A percentile compares a stretch with the other conserved stretches of the same genome.
Conservation (phyloP, 768 basidiomycete genomes). For the Podaxis sp. region DNA sequence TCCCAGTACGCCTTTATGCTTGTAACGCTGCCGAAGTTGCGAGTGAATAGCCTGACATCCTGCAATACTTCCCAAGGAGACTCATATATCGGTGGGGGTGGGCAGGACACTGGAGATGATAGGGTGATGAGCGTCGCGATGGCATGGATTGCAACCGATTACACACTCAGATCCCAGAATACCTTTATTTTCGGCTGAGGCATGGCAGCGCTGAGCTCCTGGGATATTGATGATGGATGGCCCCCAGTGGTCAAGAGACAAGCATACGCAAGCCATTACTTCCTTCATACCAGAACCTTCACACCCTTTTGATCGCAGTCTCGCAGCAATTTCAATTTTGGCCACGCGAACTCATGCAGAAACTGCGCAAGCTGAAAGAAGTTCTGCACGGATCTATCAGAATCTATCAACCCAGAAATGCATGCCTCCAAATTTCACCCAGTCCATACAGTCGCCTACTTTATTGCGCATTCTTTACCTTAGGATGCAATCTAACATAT, state of each 20-base stretch:
- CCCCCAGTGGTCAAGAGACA: no score
- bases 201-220: neutral
- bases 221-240: no score
- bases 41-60: neutral
- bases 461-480: neutral
- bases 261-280: no score
- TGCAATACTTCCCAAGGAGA: constrained; percentile 7
- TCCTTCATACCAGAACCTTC: no score
- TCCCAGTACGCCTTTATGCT: constrained; percentile 13
- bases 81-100: neutral
- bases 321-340: no score
- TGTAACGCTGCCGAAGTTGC: constrained; percentile 3
- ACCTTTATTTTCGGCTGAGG: constrained; percentile 4
- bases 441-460: neutral
- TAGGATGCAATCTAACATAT: neutral
- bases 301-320: no score
- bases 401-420: no score
- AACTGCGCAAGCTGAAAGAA: no score
- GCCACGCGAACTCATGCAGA: no score
- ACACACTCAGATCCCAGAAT: constrained; percentile 14
- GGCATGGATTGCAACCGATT: neutral
- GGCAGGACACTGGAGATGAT: neutral
- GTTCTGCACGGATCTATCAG: no score
- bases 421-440: no score
- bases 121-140: neutral